Evolutionary conservation across 2,329 filamentous ascomycete genomes (phyloP), one percentile per base, ranked within the genome.

Genomic region (Xylariales sp.): DNA sequence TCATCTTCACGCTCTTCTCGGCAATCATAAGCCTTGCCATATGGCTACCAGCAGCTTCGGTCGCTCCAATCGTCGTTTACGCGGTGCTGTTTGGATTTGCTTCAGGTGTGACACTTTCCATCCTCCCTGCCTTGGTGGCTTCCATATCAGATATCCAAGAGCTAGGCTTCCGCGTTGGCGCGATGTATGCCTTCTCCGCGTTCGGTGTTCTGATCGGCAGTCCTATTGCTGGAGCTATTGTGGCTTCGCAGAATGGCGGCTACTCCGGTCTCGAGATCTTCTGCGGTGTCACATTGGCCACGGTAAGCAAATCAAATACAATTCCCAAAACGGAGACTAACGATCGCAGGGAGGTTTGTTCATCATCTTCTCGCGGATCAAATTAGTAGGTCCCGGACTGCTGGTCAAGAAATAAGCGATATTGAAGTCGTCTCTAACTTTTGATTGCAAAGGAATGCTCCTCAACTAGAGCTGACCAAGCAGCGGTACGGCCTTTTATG

Each of bases 181-280:
- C 44, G 20, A 16, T 46, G 5, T 50, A 44, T 34, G 42, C 45
- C 14, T 43, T 49, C 31, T 44, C 46, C 14, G 45, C 50, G 8
- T 59, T 82, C 32, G 76, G 72, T 1, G 75, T 72, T 4, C 55
- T 83, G 35, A 70, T 73, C 3, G 73, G 76, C 2, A 74, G 64
- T 38, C 77, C 77, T 0, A 78, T 80, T 48, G 76, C 68, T 0
- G 75, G 75, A 3, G 70, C 69, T 4, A 55, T 76, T 18, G 65
- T 84, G 6, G 55, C 57, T 11, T 60, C 62, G 3, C 68, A 75
- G 50, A 46, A 72, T 31, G 81, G 79, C 3, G 58, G 59, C 6
- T 85, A 75, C 47, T 61, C 75, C n/a, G 76, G 76, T 2, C 51
- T 86, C 46, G 79, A 86, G 62, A 63, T 86, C 2, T 88, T 86